A percentile compares a stretch with the other conserved stretches of the same genome.
These are phyloP conservation scores for Vanrija humicola DNA, from an alignment of 1,284 basidiomycete species.

Conservation along the genomic window DNA sequence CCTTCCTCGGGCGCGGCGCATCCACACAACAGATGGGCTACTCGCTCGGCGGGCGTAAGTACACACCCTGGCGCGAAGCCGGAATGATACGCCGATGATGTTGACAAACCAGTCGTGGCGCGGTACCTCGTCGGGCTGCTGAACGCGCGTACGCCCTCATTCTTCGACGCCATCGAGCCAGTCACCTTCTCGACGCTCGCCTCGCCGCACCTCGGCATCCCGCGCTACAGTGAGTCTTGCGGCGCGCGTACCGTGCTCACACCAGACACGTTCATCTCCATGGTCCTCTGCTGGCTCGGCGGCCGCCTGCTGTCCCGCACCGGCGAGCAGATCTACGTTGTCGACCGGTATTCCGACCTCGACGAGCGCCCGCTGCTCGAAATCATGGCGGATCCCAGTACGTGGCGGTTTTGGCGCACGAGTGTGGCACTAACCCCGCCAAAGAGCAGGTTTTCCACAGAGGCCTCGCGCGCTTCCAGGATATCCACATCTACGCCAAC, in stretches of 20 bases:
- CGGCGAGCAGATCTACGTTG: slow-evolving; percentile 72
- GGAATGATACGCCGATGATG: no score
- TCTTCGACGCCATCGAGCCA: slow-evolving; percentile 37
- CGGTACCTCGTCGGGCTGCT: slow-evolving; percentile 44
- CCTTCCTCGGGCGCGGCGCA: no score
- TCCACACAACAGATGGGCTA: slow-evolving; percentile 36
- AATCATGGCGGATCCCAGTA: slow-evolving; percentile 80
- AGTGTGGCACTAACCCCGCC: neutral
- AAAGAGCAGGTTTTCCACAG: slow-evolving; percentile 71
- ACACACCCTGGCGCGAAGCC: neutral
- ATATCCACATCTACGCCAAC: slow-evolving; percentile 79
- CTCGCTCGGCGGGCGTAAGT: slow-evolving; percentile 45
- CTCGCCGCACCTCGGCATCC: slow-evolving; percentile 41
- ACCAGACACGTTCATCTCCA: slow-evolving; percentile 57
- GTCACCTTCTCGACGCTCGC: slow-evolving; percentile 43
- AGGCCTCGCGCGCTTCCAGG: slow-evolving; percentile 64
- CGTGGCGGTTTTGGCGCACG: slow-evolving; percentile 23
- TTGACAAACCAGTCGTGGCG: slow-evolving; percentile 35
- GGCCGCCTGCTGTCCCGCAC: slow-evolving; percentile 74
- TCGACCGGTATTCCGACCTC: slow-evolving; percentile 66
- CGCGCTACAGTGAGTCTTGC: slow-evolving; percentile 34
- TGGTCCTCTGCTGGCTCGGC: slow-evolving; percentile 60
- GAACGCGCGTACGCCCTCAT: slow-evolving; percentile 38
- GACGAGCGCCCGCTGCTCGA: slow-evolving; percentile 67
- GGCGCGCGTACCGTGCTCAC: neutral